Evolutionary conservation across 2,329 filamentous ascomycete genomes (phyloP).

Genomic region (Chaetothyriales sp.): DNA sequence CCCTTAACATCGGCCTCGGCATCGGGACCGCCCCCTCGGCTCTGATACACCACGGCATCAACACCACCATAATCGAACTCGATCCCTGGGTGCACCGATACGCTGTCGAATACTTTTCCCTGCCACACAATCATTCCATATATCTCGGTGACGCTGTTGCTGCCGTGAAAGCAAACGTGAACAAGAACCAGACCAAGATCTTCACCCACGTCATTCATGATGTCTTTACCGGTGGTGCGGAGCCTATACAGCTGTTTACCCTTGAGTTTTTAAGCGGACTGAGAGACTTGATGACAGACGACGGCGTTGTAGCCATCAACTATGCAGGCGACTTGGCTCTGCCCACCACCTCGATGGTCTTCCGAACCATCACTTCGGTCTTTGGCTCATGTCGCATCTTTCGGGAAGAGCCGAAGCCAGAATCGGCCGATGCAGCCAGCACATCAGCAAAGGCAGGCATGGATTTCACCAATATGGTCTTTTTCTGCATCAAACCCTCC

Average conservation of each 20-base stretch:
- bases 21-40: conserved; percentile 85
- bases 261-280: conserved; percentile 66
- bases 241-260: conserved; percentile 80
- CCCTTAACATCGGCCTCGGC: conserved; percentile 79
- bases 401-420: conserved; percentile 49
- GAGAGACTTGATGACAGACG: conserved; percentile 54
- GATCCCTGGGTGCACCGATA: conserved; percentile 80
- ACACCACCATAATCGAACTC: conserved; percentile 89
- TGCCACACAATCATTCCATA: conserved; percentile 64
- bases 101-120: conserved; percentile 66
- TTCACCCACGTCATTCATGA: conserved; percentile 95
- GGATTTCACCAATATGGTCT: conserved; percentile 91
- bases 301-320: conserved; percentile 85
- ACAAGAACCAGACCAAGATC: conserved; percentile 29
- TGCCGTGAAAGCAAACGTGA: conserved; percentile 44
- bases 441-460: conserved; percentile 31
- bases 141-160: conserved; percentile 67
- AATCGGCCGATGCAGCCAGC: conserved; percentile 22
- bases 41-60: conserved; percentile 71
- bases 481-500: conserved; percentile 68
- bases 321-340: conserved; percentile 81
- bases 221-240: conserved; percentile 91
- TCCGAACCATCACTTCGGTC: conserved; percentile 66
- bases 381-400: conserved; percentile 89
- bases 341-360: conserved; percentile 61